Evolutionary conservation across 257 asterid species (phyloP), one percentile per base, ranked within the genome.

Genomic region (Primulina huaijiensis): DNA sequence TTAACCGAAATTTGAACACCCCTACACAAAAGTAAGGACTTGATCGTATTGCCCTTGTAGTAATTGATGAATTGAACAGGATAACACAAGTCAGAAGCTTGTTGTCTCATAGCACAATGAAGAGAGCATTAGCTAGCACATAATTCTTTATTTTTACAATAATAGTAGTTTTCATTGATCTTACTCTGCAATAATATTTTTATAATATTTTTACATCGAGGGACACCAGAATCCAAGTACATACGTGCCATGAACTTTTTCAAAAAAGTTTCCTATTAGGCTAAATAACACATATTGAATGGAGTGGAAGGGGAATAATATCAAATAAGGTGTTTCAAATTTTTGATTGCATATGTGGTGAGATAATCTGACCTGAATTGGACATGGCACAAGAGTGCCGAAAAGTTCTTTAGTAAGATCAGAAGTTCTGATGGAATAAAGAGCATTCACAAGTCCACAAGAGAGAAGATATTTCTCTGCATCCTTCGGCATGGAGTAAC

Each of bases 371-470:
- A 89, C 98, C 97, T 84, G 94, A 72, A 79, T 65, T 72, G 96
- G 95, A 78, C 93, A 89, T 0, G 89, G 69, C 12, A 73, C 86
- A 64, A 93, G 89, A 76, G 86, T 73, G 76, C 95, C 98, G 67
- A 93, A 93, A 72, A 90, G 88, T 29, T 82, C 87, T 75, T 81
- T 87, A 8, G 88, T 84, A 55, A 90, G 66, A 82, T 90, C 98
- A 60, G 91, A 86, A 59, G 95, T 95, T 76, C 87, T 88, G 37
- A 92, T 74, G 71, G 96, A 77, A 80, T 90, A 92, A 50, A 92
- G 96, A 64, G 98, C 92, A 75, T 92, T 86, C 83, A 84, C 86
- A 76, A 90, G 96, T 72, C 97, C 97, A 76, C 87, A 80, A 38
- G 96, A 82, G 50, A 82, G 81, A 21, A 92, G 94, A 78, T 90